Evolutionary conservation across 2,329 filamentous ascomycete genomes (phyloP).

Genomic region (Eurotiales sp.): DNA sequence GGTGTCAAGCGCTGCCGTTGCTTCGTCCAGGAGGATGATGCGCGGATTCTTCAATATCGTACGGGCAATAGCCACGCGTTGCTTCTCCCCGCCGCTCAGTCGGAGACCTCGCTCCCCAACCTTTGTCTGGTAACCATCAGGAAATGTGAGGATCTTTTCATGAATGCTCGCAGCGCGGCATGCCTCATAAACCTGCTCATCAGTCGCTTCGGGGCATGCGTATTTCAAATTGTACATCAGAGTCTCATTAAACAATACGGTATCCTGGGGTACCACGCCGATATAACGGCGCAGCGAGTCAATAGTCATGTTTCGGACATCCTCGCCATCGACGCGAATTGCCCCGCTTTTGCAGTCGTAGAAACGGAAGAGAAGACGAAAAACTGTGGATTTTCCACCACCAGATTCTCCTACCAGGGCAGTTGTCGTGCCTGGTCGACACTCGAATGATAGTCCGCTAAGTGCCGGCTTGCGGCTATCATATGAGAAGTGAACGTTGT

Average conservation of each 20-base stretch:
- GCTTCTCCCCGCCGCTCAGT: constrained; percentile 86
- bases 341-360: constrained; percentile 79
- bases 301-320: constrained; percentile 84
- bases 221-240: constrained; percentile 94
- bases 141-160: constrained; percentile 84
- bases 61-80: constrained; percentile 87
- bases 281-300: constrained; percentile 89
- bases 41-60: constrained; percentile 89
- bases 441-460: constrained; percentile 78
- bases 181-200: constrained; percentile 76
- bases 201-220: constrained; percentile 73
- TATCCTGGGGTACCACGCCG: constrained; percentile 95
- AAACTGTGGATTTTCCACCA: constrained; percentile 94
- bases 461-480: constrained; percentile 81
- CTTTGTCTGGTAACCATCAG: constrained; percentile 82
- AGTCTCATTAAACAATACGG: constrained; percentile 88
- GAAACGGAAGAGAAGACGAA: constrained; percentile 92
- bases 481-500: constrained; percentile 87
- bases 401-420: constrained; percentile 95
- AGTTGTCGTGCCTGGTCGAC: constrained; percentile 84
- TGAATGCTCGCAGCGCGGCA: constrained; percentile 87
- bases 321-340: constrained; percentile 78
- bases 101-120: constrained; percentile 86
- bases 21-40: constrained; percentile 90
- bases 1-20: constrained; percentile 84